A percentile compares a stretch with the other conserved stretches of the same genome.
Evolutionary conservation across 1,284 basidiomycete species (phyloP).

Genomic region (Mycosarcoma mackinlayi): DNA sequence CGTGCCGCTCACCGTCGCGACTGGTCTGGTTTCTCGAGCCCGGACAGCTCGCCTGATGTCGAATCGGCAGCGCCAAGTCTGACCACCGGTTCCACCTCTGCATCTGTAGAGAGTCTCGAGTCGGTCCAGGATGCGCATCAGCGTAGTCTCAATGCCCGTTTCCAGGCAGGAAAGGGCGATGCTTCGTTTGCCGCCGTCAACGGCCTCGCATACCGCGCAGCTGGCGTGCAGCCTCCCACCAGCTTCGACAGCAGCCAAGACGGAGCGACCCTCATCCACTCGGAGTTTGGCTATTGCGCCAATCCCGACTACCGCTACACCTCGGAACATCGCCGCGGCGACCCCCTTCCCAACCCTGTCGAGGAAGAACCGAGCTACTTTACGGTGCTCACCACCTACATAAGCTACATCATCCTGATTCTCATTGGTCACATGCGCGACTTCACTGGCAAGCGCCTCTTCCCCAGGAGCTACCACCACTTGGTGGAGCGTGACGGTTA

Average conservation of each 20-base stretch:
- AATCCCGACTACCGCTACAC: constrained; percentile 78
- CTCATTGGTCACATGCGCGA: constrained; percentile 91
- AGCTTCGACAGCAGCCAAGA: constrained; percentile 46
- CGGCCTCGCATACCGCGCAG: constrained; percentile 13
- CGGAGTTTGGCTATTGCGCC: constrained; percentile 86
- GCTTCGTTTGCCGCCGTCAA: constrained; percentile 11
- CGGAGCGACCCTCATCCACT: constrained; percentile 71
- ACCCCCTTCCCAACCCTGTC: constrained; percentile 69
- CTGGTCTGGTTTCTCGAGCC: constrained; percentile 25
- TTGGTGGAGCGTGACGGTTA: constrained; percentile 72
- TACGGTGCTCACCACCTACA: constrained; percentile 89
- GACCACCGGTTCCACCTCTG: constrained; percentile 60
- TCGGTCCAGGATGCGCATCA: constrained; percentile 49
- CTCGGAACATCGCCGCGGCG: constrained; percentile 73
- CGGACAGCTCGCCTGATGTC: constrained; percentile 40
- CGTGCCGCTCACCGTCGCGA: constrained; percentile 12
- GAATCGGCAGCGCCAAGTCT: constrained; percentile 57
- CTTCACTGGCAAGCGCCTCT: constrained; percentile 89
- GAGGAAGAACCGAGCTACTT: constrained; percentile 83
- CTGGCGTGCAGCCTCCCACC: constrained; percentile 36
- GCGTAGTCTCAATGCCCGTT: constrained; percentile 31
- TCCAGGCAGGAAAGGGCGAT: constrained; percentile 23
- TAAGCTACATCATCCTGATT: constrained; percentile 73
- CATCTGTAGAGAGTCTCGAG: constrained; percentile 57
- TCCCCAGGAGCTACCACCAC: constrained; percentile 80